Evolutionary conservation across 2,329 filamentous ascomycete species (phyloP).

Genomic region (Apiospora pterosperma): DNA sequence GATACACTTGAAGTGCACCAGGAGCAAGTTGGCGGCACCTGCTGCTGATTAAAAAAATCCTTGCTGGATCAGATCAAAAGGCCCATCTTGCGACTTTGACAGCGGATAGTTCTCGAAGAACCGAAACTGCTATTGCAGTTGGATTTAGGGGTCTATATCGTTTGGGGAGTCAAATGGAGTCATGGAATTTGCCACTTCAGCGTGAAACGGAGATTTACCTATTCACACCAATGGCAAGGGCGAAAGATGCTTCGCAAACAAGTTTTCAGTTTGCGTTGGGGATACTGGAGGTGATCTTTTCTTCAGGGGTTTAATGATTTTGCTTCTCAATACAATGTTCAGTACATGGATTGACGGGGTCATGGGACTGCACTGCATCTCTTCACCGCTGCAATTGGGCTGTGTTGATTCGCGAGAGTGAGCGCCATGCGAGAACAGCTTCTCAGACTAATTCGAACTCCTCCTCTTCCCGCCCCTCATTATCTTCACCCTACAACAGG

Average conservation of each 20-base stretch:
- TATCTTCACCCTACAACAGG: neutral
- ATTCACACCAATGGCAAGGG: neutral
- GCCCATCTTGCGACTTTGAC: neutral
- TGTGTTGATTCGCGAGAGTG: neutral
- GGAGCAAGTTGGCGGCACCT: conserved; percentile 85
- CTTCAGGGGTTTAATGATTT: conserved; percentile 1
- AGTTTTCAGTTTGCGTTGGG: neutral
- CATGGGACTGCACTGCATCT: neutral
- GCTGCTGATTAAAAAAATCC: conserved; percentile 13
- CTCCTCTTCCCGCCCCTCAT: no score
- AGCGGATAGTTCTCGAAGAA: neutral
- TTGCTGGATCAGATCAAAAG: neutral
- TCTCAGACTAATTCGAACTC: no score
- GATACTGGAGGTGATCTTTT: neutral
- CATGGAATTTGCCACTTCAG: neutral
- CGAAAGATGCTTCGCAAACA: neutral
- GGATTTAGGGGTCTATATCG: neutral
- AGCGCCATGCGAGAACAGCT: neutral
- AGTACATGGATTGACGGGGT: neutral
- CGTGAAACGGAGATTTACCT: neutral
- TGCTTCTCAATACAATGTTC: neutral
- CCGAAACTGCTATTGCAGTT: neutral
- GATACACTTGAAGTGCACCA: conserved; percentile 97
- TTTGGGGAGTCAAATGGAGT: neutral
- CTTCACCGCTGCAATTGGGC: neutral